Base-by-base conservation (phyloP, 768 basidiomycete genomes). In the Leccinum longicurvipes region DNA sequence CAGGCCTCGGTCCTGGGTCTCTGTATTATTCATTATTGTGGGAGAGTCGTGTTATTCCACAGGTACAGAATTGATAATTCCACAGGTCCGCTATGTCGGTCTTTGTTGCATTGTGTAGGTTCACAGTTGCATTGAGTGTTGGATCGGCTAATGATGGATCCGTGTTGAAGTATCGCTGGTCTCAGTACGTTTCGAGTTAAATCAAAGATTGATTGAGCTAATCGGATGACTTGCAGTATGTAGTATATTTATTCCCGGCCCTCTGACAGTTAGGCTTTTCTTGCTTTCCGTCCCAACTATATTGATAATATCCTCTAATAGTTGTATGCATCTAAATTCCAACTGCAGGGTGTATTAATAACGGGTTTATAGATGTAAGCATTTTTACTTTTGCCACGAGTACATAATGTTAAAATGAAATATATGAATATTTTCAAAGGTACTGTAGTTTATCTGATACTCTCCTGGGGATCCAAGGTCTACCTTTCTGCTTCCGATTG, bases 301-400 rank as follows among this genome's bases (percentile, higher is more conserved):
- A 2, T 44, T 32, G 11, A 32, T 32, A 12, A 19, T 24, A 3
- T 32, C 14, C 2, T 12, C 6, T 23, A 1, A 1, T 36, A 60
- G 53, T 24, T 21, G 34, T 60, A 49, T 45, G 53, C 6, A 10
- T 23, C 10, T 10, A 8, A 24, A 24, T 4, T n/a, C 2, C 1
- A 12, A 12, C 4, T n/a, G 17, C 3, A n/a, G 25, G 15, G 9
- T 34, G 4, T 15, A 34, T 12, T 34, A 8, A 34, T 14, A 34
- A 34, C n/a, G n/a, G n/a, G 15, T 34, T 8, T 8, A 44, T 34
- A 62, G 61, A 25, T 62, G 61, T 62, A 44, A 55, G 61, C 7
- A 5, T 3, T n/a, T n/a, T n/a, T n/a, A n/a, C n/a, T n/a, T n/a
- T n/a, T n/a, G n/a, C n/a, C n/a, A n/a, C n/a, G n/a, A n/a, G n/a